These are phyloP conservation scores for Triticum monococcum DNA, from an alignment of 176 grass and related monocot genomes.

Conservation along the genomic window DNA sequence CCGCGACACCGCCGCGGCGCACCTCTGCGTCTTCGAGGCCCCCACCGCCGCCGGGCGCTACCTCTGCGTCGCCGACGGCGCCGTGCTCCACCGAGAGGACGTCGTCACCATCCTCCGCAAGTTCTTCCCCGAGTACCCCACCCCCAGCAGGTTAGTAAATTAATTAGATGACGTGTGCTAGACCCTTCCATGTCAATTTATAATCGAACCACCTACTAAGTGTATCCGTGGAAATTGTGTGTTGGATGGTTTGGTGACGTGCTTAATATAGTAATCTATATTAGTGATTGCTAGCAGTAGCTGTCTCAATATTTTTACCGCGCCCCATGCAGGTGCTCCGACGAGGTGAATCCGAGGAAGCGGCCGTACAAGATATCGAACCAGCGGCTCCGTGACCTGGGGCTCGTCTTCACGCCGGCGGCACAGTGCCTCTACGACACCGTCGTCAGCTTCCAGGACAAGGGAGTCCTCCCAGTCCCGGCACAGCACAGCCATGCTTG, in stretches of 20 bases:
- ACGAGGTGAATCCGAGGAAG: conserved; percentile 60
- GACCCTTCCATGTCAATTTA: too few relatives aligned
- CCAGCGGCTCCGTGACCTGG: conserved; percentile 36
- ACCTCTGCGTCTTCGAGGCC: conserved; percentile 66
- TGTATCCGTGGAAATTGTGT: too few relatives aligned
- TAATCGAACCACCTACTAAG: too few relatives aligned
- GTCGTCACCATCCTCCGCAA: conserved; percentile 53
- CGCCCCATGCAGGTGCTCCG: conserved; percentile 41
- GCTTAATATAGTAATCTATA: too few relatives aligned
- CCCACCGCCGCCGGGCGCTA: conserved; percentile 50
- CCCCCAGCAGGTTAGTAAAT: conserved; percentile 50
- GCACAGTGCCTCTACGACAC: conserved; percentile 58
- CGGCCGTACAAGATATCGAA: conserved; percentile 59
- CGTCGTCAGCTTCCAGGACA: conserved; percentile 56
- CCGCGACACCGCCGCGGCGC: conserved; percentile 65
- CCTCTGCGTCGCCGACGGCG: conserved; percentile 51
- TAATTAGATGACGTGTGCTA: too few relatives aligned
- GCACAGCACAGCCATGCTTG: background rate
- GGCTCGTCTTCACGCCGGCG: conserved; percentile 43
- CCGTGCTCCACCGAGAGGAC: conserved; percentile 70
- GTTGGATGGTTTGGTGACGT: too few relatives aligned
- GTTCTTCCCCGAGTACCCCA: conserved; percentile 63
- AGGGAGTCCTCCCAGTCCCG: conserved; percentile 23
- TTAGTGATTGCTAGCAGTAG: too few relatives aligned
- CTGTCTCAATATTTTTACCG: too few relatives aligned